Evolutionary conservation across 805 yeast genomes (phyloP).

Genomic region (Yamadazyma scolyti): DNA sequence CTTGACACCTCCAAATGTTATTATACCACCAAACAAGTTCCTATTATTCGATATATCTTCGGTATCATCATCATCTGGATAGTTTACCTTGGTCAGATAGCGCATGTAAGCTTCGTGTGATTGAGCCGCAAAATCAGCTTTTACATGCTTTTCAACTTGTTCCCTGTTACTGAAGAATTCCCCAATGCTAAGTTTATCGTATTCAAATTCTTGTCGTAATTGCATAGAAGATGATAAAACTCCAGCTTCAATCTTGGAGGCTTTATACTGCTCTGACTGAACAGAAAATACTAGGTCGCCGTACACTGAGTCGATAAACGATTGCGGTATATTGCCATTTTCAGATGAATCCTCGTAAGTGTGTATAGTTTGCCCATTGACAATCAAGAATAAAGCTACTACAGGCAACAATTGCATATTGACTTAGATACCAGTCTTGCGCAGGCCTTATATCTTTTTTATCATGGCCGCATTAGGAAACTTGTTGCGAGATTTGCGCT

Average conservation of each 20-base stretch:
- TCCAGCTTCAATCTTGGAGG: constrained; percentile 6
- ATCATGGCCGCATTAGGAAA: not conserved
- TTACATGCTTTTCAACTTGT: not conserved
- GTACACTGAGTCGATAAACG: constrained; percentile 21
- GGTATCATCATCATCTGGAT: constrained; percentile 35
- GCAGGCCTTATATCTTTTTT: too few species aligned
- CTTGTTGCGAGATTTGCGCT: not conserved
- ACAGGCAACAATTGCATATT: too few species aligned
- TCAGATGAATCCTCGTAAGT: constrained; percentile 1
- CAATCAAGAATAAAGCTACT: too few species aligned
- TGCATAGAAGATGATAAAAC: too few species aligned
- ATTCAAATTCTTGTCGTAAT: not conserved
- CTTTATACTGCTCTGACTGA: constrained; percentile 9
- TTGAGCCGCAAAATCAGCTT: constrained; percentile 5
- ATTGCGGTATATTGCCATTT: constrained; percentile 1
- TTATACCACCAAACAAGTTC: constrained; percentile 46
- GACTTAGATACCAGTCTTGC: too few species aligned
- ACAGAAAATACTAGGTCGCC: constrained; percentile 20
- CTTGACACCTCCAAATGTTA: constrained; percentile 51
- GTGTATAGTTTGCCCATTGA: constrained; percentile 1
- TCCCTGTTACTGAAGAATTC: constrained; percentile 1
- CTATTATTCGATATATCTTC: constrained; percentile 18
- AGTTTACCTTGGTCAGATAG: constrained; percentile 16
- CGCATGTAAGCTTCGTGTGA: constrained; percentile 11
- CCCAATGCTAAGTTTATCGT: constrained; percentile 1